These are phyloP conservation scores for Hepatocystis sp. DNA, from an alignment of 169 alveolate genomes.

Conservation along the genomic window DNA sequence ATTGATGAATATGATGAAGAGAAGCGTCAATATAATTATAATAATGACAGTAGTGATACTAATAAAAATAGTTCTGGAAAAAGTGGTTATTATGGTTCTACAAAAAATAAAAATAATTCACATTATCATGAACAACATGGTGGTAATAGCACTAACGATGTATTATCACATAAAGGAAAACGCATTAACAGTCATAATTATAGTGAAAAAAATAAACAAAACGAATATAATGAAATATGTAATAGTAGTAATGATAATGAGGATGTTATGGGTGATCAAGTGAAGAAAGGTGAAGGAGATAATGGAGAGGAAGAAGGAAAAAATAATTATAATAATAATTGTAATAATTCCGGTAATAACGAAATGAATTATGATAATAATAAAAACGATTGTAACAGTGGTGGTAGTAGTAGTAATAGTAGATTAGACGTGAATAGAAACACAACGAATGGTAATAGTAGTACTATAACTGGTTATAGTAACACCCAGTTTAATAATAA, in stretches of 20 bases:
- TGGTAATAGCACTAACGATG: neutral
- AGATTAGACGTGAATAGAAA: neutral
- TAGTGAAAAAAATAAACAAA: neutral
- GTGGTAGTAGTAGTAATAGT: neutral
- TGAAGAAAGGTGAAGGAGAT: slow-evolving; percentile 4
- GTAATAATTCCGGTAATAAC: too few relatives aligned
- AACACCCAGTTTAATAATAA: neutral
- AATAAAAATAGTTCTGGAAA: too few relatives aligned
- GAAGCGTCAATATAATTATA: neutral
- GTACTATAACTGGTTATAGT: too few relatives aligned
- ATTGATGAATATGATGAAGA: slow-evolving; percentile 28
- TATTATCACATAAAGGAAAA: slow-evolving; percentile 1
- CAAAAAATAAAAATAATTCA: too few relatives aligned
- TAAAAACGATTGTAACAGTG: neutral
- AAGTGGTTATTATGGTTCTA: too few relatives aligned
- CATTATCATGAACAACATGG: neutral
- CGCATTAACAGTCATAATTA: neutral
- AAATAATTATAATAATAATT: neutral
- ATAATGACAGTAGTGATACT: neutral
- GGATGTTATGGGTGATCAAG: neutral
- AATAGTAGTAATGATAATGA: neutral
- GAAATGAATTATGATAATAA: too few relatives aligned
- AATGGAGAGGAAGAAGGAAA: neutral
- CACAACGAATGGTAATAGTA: neutral
- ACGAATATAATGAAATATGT: too few relatives aligned